Percentiles rank a stretch among this genome's conserved stretches.
Evolutionary conservation across 2,329 filamentous ascomycete species (phyloP).

Genomic region (Xylaria sp.): DNA sequence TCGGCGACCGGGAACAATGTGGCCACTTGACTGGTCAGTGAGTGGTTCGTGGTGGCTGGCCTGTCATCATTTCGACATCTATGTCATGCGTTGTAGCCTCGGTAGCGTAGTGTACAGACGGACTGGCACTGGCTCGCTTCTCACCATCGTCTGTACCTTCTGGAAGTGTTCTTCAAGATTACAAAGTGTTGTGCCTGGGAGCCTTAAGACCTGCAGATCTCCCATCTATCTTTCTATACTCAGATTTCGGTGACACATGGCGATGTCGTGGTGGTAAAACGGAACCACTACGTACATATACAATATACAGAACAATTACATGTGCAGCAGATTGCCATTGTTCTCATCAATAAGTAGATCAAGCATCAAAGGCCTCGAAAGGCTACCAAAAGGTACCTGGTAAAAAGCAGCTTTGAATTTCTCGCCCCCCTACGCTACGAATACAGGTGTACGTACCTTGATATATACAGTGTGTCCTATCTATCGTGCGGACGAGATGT

Average conservation of each 20-base stretch:
- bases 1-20: background rate
- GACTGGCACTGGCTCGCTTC: constrained; percentile 13
- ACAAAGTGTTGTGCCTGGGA: constrained; percentile 5
- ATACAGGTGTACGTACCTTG: background rate
- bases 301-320: background rate
- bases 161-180: constrained; percentile 21
- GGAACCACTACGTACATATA: too few species aligned
- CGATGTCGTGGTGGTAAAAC: background rate
- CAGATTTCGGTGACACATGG: background rate
- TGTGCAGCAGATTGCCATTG: background rate
- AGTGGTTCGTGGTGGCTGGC: background rate
- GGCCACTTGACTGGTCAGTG: background rate
- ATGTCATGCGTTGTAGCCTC: background rate
- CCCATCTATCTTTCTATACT: background rate
- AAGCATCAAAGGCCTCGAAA: too few species aligned
- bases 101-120: background rate
- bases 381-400: background rate
- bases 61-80: background rate
- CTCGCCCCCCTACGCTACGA: background rate
- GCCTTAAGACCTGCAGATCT: constrained; percentile 1
- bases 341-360: background rate
- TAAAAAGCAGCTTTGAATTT: background rate
- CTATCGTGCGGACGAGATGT: constrained; percentile 1
- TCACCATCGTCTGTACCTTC: constrained; percentile 9
- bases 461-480: background rate